Evolutionary conservation across 73 alveolate genomes (phyloP).

Genomic region (Halteria grandinella): DNA sequence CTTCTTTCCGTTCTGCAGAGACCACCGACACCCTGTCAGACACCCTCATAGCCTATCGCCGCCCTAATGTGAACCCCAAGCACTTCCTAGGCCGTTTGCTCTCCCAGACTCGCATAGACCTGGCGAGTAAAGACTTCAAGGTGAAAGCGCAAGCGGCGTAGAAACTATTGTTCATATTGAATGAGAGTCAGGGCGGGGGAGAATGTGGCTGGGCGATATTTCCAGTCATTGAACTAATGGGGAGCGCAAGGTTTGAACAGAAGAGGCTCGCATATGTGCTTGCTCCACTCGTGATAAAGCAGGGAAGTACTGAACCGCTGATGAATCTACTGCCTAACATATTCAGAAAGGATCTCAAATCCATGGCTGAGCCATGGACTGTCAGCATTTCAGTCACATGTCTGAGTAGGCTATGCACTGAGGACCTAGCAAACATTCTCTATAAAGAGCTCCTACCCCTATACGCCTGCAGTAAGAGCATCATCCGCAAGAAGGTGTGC

Average conservation of each 20-base stretch:
- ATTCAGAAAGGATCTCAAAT: constrained; percentile 52
- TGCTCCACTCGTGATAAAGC: constrained; percentile 50
- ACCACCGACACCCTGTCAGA: constrained; percentile 15
- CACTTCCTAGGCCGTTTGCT: constrained; percentile 39
- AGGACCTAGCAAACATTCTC: constrained; percentile 50
- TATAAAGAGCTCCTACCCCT: constrained; percentile 60
- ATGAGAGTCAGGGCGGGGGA: too few species aligned
- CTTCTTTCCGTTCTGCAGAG: too few species aligned
- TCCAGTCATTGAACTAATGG: constrained; percentile 72
- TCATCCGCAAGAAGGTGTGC: constrained; percentile 66
- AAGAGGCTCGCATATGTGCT: constrained; percentile 53
- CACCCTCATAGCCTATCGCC: constrained; percentile 55
- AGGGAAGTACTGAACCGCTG: constrained; percentile 36
- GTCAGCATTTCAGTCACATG: constrained; percentile 56
- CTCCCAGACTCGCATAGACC: constrained; percentile 58
- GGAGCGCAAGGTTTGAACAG: constrained; percentile 16
- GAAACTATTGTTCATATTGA: too few species aligned
- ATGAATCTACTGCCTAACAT: constrained; percentile 56
- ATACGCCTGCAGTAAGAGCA: constrained; percentile 49
- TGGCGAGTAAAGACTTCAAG: constrained; percentile 47
- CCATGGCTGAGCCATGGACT: constrained; percentile 41
- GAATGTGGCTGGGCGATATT: too few species aligned
- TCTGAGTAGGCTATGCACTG: constrained; percentile 51
- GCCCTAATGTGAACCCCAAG: constrained; percentile 54
- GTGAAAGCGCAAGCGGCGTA: constrained; percentile 57